phyloP scores from a whole-genome alignment of 2,329 filamentous ascomycete species.

The Exophiala aquamarina region DNA sequence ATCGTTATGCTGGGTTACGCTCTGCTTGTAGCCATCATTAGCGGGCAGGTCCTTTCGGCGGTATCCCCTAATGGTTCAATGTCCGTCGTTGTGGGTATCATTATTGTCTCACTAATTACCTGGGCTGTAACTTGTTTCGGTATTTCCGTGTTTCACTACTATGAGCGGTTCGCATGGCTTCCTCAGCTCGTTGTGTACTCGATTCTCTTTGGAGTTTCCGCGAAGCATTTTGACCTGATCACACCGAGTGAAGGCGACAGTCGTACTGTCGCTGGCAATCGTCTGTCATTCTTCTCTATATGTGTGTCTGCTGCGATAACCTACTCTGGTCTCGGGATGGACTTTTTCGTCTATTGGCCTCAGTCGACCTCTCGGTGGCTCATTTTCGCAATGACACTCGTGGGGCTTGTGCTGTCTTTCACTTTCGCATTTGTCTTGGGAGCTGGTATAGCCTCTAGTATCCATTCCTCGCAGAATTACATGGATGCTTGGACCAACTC shows the following conservation, averaged over 20 bases:
- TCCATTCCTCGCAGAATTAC: conserved; percentile 55
- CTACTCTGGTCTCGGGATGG: conserved; percentile 20
- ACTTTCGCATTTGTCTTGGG: conserved; percentile 62
- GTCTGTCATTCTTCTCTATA: conserved; percentile 69
- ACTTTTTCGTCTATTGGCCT: conserved; percentile 58
- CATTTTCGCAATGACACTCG: conserved; percentile 58
- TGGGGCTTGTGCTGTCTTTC: conserved; percentile 59
- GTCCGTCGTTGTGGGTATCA: conserved; percentile 65
- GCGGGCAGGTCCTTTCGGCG: conserved; percentile 67
- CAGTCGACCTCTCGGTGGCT: conserved; percentile 51
- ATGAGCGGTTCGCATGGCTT: conserved; percentile 66
- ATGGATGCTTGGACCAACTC: conserved; percentile 51
- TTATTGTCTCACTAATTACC: conserved; percentile 62
- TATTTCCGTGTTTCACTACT: conserved; percentile 66
- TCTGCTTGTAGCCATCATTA: conserved; percentile 61
- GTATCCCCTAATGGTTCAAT: conserved; percentile 59
- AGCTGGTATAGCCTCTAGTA: conserved; percentile 62
- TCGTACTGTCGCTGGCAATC: conserved; percentile 38
- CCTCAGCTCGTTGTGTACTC: conserved; percentile 62
- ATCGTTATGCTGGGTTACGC: conserved; percentile 63
- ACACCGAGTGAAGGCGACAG: conserved; percentile 52
- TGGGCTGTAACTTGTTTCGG: conserved; percentile 68
- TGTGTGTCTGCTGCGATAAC: conserved; percentile 38
- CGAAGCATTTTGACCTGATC: conserved; percentile 57
- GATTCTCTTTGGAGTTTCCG: conserved; percentile 62